phyloP scores from a whole-genome alignment of 371 early-diverging fungal species.

The Lichtheimia hyalospora region DNA sequence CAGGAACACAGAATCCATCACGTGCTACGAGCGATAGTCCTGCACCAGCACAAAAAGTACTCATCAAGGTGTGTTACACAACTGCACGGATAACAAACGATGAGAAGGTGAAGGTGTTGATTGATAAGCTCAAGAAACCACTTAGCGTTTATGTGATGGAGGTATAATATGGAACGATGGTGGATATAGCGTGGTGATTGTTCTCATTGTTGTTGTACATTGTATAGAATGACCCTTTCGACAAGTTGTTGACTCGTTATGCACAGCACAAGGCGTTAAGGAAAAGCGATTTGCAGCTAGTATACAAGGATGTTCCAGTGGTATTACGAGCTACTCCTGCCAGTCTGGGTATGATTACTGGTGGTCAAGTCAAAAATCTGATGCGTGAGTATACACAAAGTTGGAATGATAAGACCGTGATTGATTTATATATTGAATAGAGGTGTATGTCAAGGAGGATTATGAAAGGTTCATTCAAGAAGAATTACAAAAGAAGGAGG shows the following conservation, averaged over 20 bases:
- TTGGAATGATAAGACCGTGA: background rate
- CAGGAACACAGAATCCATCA: background rate
- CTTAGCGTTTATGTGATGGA: constrained; percentile 36
- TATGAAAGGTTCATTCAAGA: constrained; percentile 21
- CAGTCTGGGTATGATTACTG: constrained; percentile 30
- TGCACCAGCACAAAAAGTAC: constrained; percentile 23
- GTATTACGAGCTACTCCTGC: constrained; percentile 38
- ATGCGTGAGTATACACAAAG: background rate
- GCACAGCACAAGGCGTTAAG: constrained; percentile 25
- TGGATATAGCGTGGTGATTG: background rate
- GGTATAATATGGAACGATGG: constrained; percentile 15
- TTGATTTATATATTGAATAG: constrained; percentile 12
- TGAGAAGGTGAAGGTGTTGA: background rate
- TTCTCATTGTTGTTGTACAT: background rate
- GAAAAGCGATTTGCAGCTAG: constrained; percentile 27
- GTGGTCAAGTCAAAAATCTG: background rate
- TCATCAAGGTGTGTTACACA: constrained; percentile 30
- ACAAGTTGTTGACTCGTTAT: constrained; percentile 22
- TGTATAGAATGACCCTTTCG: constrained; percentile 36
- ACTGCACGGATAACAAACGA: constrained; percentile 1
- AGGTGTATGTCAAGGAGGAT: constrained; percentile 28
- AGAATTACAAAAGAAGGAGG: constrained; percentile 21
- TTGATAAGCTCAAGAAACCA: constrained; percentile 23
- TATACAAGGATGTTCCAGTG: constrained; percentile 31
- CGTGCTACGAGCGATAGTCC: background rate